phyloP scores from a whole-genome alignment of 2,329 filamentous ascomycete genomes.

The Pyrenochaeta sp. region DNA sequence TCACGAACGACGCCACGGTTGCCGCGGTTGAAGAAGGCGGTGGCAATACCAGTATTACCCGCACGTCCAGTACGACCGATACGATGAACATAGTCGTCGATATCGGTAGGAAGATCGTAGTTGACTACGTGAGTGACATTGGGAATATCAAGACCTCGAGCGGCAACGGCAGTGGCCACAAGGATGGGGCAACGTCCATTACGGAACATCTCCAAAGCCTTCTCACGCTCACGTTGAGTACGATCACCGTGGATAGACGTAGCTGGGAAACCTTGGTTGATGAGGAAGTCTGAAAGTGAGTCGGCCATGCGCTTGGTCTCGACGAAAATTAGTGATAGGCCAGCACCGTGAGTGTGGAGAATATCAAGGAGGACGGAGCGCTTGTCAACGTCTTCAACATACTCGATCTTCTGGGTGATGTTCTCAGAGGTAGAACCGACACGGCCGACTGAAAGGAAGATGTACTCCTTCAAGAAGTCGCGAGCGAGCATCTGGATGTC shows the following conservation, averaged over 20 bases:
- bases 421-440: conserved; percentile 99
- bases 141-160: conserved; percentile 85
- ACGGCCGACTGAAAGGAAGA: conserved; percentile 98
- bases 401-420: conserved; percentile 98
- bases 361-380: conserved; percentile 97
- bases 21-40: conserved; percentile 99
- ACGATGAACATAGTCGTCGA: conserved; percentile 98
- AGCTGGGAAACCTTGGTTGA: conserved; percentile 97
- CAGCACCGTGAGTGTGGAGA: conserved; percentile 88
- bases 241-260: conserved; percentile 99
- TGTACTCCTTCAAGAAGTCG: conserved; percentile 98
- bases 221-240: conserved; percentile 98
- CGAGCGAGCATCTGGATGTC: conserved; percentile 99
- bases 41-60: conserved; percentile 97
- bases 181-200: conserved; percentile 94
- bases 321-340: conserved; percentile 95
- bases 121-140: conserved; percentile 98
- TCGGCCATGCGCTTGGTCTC: conserved; percentile 99
- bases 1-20: conserved; percentile 98
- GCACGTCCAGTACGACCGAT: conserved; percentile 99
- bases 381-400: conserved; percentile 97
- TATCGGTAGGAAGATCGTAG: conserved; percentile 98
- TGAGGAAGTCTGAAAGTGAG: conserved; percentile 94
- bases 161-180: conserved; percentile 95
- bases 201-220: conserved; percentile 96